Evolutionary conservation across 2,329 filamentous ascomycete species (phyloP).

Genomic region (Aphanoascus verrucosus): DNA sequence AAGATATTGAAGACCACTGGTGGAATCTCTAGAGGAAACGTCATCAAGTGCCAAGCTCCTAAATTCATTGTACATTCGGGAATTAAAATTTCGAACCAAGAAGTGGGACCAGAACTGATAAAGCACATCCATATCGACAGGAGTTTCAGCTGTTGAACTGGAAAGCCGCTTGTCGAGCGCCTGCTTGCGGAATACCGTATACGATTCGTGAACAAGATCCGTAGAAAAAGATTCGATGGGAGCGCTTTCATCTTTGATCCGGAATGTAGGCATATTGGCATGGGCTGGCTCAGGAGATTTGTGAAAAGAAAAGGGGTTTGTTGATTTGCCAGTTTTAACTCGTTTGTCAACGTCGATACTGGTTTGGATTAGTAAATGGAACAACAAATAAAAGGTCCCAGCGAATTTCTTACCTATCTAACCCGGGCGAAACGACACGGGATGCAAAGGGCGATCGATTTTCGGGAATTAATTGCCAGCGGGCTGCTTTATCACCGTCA

Average conservation of each 20-base stretch:
- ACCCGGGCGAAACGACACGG: conserved; percentile 29
- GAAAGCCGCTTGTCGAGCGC: conserved; percentile 41
- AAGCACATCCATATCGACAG: conserved; percentile 47
- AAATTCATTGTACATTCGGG: conserved; percentile 65
- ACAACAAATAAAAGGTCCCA: background rate
- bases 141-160: conserved; percentile 29
- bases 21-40: conserved; percentile 40
- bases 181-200: conserved; percentile 39
- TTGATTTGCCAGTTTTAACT: background rate
- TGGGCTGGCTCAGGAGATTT: conserved; percentile 5
- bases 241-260: conserved; percentile 41
- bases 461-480: conserved; percentile 37
- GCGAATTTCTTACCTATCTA: conserved; percentile 25
- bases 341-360: conserved; percentile 1
- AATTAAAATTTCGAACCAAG: conserved; percentile 62
- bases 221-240: conserved; percentile 35
- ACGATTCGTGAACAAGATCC: conserved; percentile 40
- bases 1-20: conserved; percentile 51
- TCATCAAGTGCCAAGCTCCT: conserved; percentile 57
- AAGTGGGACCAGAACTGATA: conserved; percentile 69
- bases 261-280: conserved; percentile 30
- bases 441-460: conserved; percentile 29
- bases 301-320: background rate
- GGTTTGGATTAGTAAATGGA: background rate
- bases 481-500: conserved; percentile 42